Base-by-base conservation (phyloP, 805 yeast species). In the Teunomyces stri region DNA sequence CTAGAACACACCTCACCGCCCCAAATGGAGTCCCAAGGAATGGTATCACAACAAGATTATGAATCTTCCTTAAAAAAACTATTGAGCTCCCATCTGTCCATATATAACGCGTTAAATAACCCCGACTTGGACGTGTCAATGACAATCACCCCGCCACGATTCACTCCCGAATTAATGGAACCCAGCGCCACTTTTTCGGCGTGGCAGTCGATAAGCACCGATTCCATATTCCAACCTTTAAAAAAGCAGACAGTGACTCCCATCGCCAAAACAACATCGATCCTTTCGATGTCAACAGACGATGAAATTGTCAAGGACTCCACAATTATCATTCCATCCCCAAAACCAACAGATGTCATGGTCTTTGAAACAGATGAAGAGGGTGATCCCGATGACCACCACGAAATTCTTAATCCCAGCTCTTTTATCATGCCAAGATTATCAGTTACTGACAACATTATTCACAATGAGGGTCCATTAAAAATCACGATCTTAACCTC, bases 331-430 rank as follows among this genome's bases (percentile, higher is more conserved):
- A 54, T 61, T n/a, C 60, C 58, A 2, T 52, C 60, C 3, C 47
- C 56, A 16, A 55, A 50, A 22, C 48, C 52, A 13, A 46, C 58
- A 13, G 51, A 55, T n/a, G 68, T 64, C 5, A 64, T 69, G 70
- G 69, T 70, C 5, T 70, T 70, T 50, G 76, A 72, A 43, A 69
- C 75, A 0, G 75, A 70, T 38, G 75, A 70, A 47, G 75, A 70
- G 46, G 72, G 65, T 20, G 57, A 59, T 15, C 28, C 42, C n/a
- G 49, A 56, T 12, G 55, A 53, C 33, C 42, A 51, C 38, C 40
- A 30, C 30, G 60, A 50, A n/a, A 39, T 43, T 9, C 39, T 43
- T 12, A 45, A 51, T 22, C 46, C 57, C 36, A 51, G 53, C 22
- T 50, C 68, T 1, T 70, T 72, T 54, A 65, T 70, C 10, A 71